Evolutionary conservation across 2,329 filamentous ascomycete genomes (phyloP).

Genomic region (Alternaria metachromatica): DNA sequence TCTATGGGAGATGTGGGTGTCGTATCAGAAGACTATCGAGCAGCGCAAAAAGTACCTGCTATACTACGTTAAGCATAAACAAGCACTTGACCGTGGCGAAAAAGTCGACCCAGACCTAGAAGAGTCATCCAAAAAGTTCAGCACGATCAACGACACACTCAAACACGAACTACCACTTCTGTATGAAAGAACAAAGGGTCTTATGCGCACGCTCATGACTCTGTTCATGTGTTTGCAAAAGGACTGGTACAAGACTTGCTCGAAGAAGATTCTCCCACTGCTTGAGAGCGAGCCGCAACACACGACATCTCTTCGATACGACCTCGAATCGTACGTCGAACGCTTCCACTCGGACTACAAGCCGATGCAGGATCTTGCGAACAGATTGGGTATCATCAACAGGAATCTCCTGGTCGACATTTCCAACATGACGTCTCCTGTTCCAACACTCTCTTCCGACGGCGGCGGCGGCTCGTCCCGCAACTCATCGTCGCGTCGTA

Average conservation of each 20-base stretch:
- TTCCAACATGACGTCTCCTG: slow-evolving; percentile 65
- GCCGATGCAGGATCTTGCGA: slow-evolving; percentile 71
- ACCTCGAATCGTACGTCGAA: slow-evolving; percentile 74
- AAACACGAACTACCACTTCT: slow-evolving; percentile 91
- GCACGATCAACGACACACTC: slow-evolving; percentile 88
- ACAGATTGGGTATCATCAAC: slow-evolving; percentile 78
- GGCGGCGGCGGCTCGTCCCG: slow-evolving; percentile 49
- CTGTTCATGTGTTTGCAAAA: slow-evolving; percentile 86
- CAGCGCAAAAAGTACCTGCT: slow-evolving; percentile 92
- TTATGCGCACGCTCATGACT: slow-evolving; percentile 81
- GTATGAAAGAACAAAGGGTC: slow-evolving; percentile 78
- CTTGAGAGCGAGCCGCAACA: slow-evolving; percentile 62
- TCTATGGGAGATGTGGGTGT: slow-evolving; percentile 79
- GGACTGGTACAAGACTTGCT: slow-evolving; percentile 83
- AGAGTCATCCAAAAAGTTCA: slow-evolving; percentile 86
- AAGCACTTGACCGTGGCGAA: slow-evolving; percentile 79
- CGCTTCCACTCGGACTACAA: slow-evolving; percentile 82
- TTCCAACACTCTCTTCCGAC: slow-evolving; percentile 52
- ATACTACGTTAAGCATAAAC: slow-evolving; percentile 83
- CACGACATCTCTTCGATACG: slow-evolving; percentile 63
- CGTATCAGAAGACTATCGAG: slow-evolving; percentile 87
- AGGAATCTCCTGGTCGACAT: slow-evolving; percentile 67
- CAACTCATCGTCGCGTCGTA: slow-evolving; percentile 54
- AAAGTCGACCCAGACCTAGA: slow-evolving; percentile 85
- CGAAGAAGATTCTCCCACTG: slow-evolving; percentile 79